Percentiles rank a stretch among this genome's conserved stretches.
phyloP scores from a whole-genome alignment of 192 early-diverging fungal genomes.

The Haplosporangium gracile region DNA sequence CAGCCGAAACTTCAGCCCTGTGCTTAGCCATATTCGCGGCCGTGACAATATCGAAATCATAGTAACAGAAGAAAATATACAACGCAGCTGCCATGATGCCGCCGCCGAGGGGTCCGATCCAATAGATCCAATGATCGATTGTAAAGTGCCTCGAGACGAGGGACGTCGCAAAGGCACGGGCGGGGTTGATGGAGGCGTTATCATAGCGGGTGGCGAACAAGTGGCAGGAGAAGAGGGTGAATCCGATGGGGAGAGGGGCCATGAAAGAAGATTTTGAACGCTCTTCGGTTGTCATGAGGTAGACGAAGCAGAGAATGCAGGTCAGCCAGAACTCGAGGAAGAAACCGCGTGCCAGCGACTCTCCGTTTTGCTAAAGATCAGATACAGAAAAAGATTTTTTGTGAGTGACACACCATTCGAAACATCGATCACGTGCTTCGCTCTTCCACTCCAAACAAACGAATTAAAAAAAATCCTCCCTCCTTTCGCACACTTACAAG shows the following conservation, averaged over 20 bases:
- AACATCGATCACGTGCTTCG: no score
- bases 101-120: slow-evolving; percentile 66
- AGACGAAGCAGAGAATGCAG: slow-evolving; percentile 29
- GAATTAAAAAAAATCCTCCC: not conserved
- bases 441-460: not conserved
- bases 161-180: slow-evolving; percentile 72
- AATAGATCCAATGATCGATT: slow-evolving; percentile 72
- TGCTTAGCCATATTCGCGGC: slow-evolving; percentile 12
- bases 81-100: slow-evolving; percentile 54
- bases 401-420: not conserved
- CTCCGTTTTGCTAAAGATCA: slow-evolving; percentile 15
- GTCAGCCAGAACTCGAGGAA: slow-evolving; percentile 41
- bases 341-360: slow-evolving; percentile 17
- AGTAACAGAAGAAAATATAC: slow-evolving; percentile 39
- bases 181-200: slow-evolving; percentile 75
- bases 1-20: slow-evolving; percentile 12
- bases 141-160: slow-evolving; percentile 63
- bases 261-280: slow-evolving; percentile 11
- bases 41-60: slow-evolving; percentile 26
- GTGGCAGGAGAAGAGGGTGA: slow-evolving; percentile 35
- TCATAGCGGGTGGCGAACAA: slow-evolving; percentile 27
- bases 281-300: slow-evolving; percentile 35
- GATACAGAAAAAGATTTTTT: no score
- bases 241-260: slow-evolving; percentile 33
- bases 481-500: slow-evolving; percentile 2